Percentiles rank a stretch among this genome's conserved stretches.
Evolutionary conservation across 2,329 filamentous ascomycete genomes (phyloP).

Genomic region (Fusarium citri): DNA sequence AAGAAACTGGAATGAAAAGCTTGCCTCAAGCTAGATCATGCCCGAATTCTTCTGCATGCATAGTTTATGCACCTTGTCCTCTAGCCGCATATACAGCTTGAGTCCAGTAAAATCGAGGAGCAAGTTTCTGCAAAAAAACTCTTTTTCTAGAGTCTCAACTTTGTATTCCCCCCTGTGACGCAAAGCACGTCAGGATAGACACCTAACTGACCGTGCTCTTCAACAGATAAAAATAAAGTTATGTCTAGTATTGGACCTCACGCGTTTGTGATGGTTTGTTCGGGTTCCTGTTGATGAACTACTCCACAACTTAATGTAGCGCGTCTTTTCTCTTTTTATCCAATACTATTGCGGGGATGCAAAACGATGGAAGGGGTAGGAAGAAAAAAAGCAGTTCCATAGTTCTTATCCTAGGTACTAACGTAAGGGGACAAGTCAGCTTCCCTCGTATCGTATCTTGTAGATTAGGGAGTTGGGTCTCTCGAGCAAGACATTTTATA

Average conservation of each 20-base stretch:
- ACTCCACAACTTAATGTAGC: conserved; percentile 12
- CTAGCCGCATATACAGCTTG: conserved; percentile 25
- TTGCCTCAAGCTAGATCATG: not conserved
- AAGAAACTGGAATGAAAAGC: conserved; percentile 14
- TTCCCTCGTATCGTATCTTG: conserved; percentile 34
- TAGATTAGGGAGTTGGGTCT: not conserved
- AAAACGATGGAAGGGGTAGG: conserved; percentile 17
- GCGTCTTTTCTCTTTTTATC: conserved; percentile 31
- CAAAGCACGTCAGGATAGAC: not conserved
- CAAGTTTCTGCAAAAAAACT: conserved; percentile 2
- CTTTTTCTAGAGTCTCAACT: not conserved
- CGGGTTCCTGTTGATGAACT: not conserved
- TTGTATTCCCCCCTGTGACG: conserved; percentile 1
- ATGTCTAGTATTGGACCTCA: conserved; percentile 15
- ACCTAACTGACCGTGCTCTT: not conserved
- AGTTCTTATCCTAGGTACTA: not conserved
- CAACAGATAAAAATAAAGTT: conserved; percentile 22
- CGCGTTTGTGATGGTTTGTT: conserved; percentile 29
- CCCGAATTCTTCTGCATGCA: conserved; percentile 26
- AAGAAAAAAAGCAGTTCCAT: conserved; percentile 21
- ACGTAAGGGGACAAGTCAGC: conserved; percentile 36
- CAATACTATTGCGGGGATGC: conserved; percentile 36
- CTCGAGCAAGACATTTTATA: conserved; percentile 21
- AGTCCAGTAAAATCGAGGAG: not conserved
- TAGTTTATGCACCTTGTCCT: conserved; percentile 22